These are phyloP conservation scores for Aspergillus aculeatinus DNA, from an alignment of 2,329 filamentous ascomycete species.

Conservation along the genomic window DNA sequence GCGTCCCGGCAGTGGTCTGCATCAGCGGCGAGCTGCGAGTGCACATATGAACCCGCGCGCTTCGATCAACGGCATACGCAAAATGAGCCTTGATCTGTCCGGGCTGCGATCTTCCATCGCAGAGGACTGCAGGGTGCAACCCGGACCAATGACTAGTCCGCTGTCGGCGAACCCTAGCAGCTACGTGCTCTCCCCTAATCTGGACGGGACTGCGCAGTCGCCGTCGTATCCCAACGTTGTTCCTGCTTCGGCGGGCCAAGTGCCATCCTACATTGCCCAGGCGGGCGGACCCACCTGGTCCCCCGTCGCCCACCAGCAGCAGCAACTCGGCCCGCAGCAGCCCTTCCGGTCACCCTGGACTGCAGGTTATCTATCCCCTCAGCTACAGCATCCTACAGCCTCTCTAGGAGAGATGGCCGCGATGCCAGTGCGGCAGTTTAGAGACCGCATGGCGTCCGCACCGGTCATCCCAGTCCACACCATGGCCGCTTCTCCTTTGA, in stretches of 20 bases:
- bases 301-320: background rate
- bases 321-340: conserved; percentile 5
- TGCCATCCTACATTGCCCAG: conserved; percentile 30
- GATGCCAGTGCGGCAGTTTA: conserved; percentile 27
- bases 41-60: conserved; percentile 23
- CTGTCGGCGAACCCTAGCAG: conserved; percentile 18
- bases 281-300: conserved; percentile 17
- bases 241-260: conserved; percentile 20
- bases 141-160: conserved; percentile 28
- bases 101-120: conserved; percentile 29
- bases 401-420: conserved; percentile 19
- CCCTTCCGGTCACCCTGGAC: conserved; percentile 22
- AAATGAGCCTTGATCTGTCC: conserved; percentile 39
- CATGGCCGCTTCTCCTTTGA: conserved; percentile 13
- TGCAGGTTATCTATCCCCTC: conserved; percentile 24
- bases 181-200: conserved; percentile 30
- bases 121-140: conserved; percentile 20
- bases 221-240: conserved; percentile 26
- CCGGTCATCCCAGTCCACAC: conserved; percentile 31
- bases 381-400: conserved; percentile 19
- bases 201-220: conserved; percentile 22
- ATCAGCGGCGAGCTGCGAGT: conserved; percentile 30
- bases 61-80: conserved; percentile 31
- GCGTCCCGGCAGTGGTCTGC: conserved; percentile 21
- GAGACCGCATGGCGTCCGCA: conserved; percentile 36